Conservation (phyloP, 164 flowering plant genomes). For the Pachysandra terminalis region DNA sequence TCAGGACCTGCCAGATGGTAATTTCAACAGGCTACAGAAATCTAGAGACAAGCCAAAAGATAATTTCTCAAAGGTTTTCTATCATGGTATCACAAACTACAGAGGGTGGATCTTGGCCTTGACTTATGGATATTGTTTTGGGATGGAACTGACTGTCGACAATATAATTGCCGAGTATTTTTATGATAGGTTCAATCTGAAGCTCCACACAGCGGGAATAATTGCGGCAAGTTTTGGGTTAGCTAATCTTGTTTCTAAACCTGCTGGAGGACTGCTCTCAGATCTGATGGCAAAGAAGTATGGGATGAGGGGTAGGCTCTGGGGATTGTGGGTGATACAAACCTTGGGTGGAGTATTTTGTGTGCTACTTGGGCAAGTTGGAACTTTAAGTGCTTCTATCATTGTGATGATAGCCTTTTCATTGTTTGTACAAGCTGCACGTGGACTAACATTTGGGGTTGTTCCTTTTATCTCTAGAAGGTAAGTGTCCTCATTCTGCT, state of each 20-base stretch:
- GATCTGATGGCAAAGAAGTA: slow-evolving; percentile 57
- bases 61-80: slow-evolving; percentile 41
- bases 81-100: slow-evolving; percentile 61
- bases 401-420: slow-evolving; percentile 70
- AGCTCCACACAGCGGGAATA: slow-evolving; percentile 79
- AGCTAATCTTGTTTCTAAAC: slow-evolving; percentile 67
- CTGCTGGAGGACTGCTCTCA: slow-evolving; percentile 68
- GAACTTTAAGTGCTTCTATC: slow-evolving; percentile 51
- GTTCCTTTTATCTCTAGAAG: slow-evolving; percentile 90
- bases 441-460: slow-evolving; percentile 85
- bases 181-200: slow-evolving; percentile 66
- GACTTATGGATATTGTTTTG: slow-evolving; percentile 82
- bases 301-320: slow-evolving; percentile 88
- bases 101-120: slow-evolving; percentile 82
- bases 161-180: slow-evolving; percentile 86
- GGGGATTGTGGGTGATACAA: slow-evolving; percentile 76
- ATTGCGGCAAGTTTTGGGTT: slow-evolving; percentile 83
- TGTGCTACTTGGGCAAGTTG: slow-evolving; percentile 49
- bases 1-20: slow-evolving; percentile 83
- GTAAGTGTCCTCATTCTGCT: slow-evolving; percentile 22
- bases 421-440: slow-evolving; percentile 73
- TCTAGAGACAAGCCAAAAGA: slow-evolving; percentile 67
- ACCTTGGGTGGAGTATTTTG: slow-evolving; percentile 68
- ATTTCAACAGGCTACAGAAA: slow-evolving; percentile 45
- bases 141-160: slow-evolving; percentile 79